A percentile compares a stretch with the other conserved stretches of the same genome.
Conservation (phyloP, 345 rosid species). For the Ceriops zippeliana region DNA sequence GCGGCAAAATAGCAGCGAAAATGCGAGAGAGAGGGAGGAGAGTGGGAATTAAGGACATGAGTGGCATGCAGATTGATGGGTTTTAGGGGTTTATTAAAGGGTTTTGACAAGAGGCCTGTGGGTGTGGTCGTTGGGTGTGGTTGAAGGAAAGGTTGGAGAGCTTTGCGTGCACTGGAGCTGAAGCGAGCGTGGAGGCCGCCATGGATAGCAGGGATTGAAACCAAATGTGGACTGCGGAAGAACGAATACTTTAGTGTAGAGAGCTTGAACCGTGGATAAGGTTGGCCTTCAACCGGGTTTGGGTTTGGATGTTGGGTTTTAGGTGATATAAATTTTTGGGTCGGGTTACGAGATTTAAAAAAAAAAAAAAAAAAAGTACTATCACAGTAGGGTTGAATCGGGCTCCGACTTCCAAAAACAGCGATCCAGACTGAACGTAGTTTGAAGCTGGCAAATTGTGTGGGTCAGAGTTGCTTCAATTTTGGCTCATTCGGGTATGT, state of each 20-base stretch:
- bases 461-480: too few relatives aligned
- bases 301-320: too few relatives aligned
- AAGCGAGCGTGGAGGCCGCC: constrained; percentile 36
- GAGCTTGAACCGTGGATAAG: background rate
- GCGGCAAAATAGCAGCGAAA: constrained; percentile 34
- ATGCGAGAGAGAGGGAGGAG: constrained; percentile 23
- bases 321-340: too few relatives aligned
- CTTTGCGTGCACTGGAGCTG: constrained; percentile 29
- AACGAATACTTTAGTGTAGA: background rate
- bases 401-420: too few relatives aligned
- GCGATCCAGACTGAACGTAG: too few relatives aligned
- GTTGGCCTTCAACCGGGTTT: background rate
- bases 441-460: too few relatives aligned
- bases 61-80: constrained; percentile 39
- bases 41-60: constrained; percentile 27
- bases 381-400: too few relatives aligned
- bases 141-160: constrained; percentile 24
- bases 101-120: constrained; percentile 22
- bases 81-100: constrained; percentile 30
- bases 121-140: constrained; percentile 12
- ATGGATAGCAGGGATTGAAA: constrained; percentile 5
- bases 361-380: too few relatives aligned
- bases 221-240: background rate
- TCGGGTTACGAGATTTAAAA: too few relatives aligned
- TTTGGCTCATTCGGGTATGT: too few relatives aligned